Evolutionary conservation across 257 asterid species (phyloP), one percentile per base, ranked within the genome.

Genomic region (Plantago ovata): DNA sequence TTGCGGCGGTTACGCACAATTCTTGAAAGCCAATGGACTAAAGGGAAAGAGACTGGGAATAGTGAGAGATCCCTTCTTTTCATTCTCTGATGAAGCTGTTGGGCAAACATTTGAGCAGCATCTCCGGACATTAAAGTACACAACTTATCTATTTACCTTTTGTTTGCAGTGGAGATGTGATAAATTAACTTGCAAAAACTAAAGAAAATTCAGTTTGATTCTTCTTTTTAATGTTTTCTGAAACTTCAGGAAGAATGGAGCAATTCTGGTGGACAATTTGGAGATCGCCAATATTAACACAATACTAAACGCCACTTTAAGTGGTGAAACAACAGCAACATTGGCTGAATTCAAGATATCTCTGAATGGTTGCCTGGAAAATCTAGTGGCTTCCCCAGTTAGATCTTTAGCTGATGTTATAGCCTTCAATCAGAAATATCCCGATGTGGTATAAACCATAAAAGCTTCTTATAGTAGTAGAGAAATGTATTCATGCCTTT

Each of bases 11-110:
- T 78, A 83, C 52, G 49, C 75, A 20, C 89, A 78, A 56, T 82
- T 82, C 71, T 81, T 85, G 16, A 80, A 74, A 44, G 22, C 20
- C 65, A 62, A 79, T 55, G 95, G 89, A 23, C 89, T 86, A 56
- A 69, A 49, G 68, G 87, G 95, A 24, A 85, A 81, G 79, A 78
- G 79, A 71, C 56, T 83, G 50, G 95, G 95, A 5, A 80, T 83
- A 56, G 73, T 78, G 13, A 76, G 69, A 59, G 22, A 73, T 53
- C 87, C 81, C 18, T 75, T 79, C 53, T 2, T 75, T 18, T n/a
- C 16, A 18, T n/a, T 47, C 1, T 0, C 21, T 7, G 28, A 47
- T 9, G 21, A 9, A 47, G 15, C 24, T 47, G 21, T 23, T 19
- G 21, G 23, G 3, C 28, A 23, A 36, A 32, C 61, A 32, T 66